phyloP scores from a whole-genome alignment of 306 rosid species.

The Lathyrus sativus region DNA sequence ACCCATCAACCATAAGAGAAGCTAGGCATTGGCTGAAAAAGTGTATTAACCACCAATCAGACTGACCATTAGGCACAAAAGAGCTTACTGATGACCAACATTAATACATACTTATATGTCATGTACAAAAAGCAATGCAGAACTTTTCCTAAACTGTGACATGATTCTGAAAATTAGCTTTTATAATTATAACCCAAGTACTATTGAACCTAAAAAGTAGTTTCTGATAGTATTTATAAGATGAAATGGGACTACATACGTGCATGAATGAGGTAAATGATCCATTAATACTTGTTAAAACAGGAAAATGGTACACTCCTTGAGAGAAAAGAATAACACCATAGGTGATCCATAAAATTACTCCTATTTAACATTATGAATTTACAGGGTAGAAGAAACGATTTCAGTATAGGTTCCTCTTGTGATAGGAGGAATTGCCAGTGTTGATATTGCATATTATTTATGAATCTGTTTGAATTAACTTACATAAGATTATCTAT shows the following conservation, averaged over 20 bases:
- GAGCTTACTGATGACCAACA: conserved; percentile 17
- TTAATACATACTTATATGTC: not conserved
- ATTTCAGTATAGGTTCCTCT: not conserved
- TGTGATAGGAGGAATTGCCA: not conserved
- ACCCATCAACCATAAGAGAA: conserved; percentile 1
- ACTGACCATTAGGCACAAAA: not conserved
- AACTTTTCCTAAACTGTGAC: not conserved
- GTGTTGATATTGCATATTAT: not conserved
- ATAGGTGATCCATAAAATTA: not conserved
- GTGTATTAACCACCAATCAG: conserved; percentile 5
- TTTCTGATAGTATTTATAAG: not conserved
- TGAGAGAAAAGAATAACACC: not conserved
- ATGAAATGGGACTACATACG: not conserved
- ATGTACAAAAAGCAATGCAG: not conserved
- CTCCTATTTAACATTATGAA: not conserved
- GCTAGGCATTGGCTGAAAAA: not conserved
- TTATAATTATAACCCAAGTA: conserved; percentile 11
- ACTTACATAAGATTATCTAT: not conserved
- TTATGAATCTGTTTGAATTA: not conserved
- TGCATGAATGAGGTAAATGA: conserved; percentile 9
- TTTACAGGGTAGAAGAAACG: not conserved
- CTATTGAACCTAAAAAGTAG: not conserved
- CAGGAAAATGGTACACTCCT: not conserved
- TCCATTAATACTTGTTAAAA: not conserved
- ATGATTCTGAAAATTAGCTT: not conserved